Evolutionary conservation across 1,284 basidiomycete species (phyloP), one percentile per base, ranked within the genome.

Genomic region (Cutaneotrichosporon cavernicola): DNA sequence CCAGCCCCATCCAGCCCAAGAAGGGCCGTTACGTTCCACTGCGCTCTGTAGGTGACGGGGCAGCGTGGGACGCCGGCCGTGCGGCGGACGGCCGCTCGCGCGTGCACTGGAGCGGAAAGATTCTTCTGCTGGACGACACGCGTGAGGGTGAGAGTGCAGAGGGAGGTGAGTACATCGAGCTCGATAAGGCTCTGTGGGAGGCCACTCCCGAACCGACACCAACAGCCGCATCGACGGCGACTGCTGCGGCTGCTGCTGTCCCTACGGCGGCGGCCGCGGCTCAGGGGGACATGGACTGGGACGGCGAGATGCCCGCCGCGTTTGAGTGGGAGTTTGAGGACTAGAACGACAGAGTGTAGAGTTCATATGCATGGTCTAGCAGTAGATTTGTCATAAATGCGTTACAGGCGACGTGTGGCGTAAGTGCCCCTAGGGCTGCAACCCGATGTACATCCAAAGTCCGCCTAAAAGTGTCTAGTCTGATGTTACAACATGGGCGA

Each of bases 111-210:
- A 66, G 65, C 49, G 91, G 91, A 50, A 92, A 91, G 18, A 92
- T 96, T 64, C 76, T 97, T 49, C 85, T 96, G 61, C 80, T 96
- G 58, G 81, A 84, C 40, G 92, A 95, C 32, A 85, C 85, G 13
- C 52, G 55, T 22, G 52, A 56, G 52, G 61, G 38, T 22, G 69
- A 69, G 38, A n/a, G 18, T 5, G 43, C 43, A 16, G 43, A 34
- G 30, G 51, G 34, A 31, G 85, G 86, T 61, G 85, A 84, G 6
- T 88, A 88, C 74, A 87, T 96, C 64, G 89, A 91, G 72, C 83
- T 82, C 61, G 77, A 81, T 67, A 77, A 78, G 30, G 57, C 47
- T 0, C 60, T 78, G 87, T 70, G 86, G 86, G 76, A 81, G 34
- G 72, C 78, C 18, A 70, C 61, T 14, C 70, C 63, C 1, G 76